Conservation (phyloP, 208 protist genomes). For the Trypanosomatidae sp. region DNA sequence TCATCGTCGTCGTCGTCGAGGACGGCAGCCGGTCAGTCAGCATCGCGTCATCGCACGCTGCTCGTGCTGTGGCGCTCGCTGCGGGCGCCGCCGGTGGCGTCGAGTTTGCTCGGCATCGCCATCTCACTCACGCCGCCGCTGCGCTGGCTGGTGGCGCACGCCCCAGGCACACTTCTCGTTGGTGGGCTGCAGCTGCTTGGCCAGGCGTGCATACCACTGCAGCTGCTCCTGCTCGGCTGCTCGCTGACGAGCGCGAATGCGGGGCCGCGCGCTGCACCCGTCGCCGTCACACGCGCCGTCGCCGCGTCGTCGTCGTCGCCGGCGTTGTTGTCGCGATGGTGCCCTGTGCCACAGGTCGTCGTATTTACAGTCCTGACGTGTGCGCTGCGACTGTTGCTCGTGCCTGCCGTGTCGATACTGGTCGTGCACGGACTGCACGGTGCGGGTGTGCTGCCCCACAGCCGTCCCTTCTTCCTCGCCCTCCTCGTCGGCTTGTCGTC, state of each 20-base stretch:
- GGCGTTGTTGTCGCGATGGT: background rate
- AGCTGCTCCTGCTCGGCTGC: slow-evolving; percentile 40
- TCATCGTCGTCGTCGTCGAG: no score
- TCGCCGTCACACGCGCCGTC: background rate
- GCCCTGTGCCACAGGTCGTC: slow-evolving; percentile 3
- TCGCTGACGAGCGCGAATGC: slow-evolving; percentile 24
- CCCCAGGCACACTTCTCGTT: slow-evolving; percentile 20
- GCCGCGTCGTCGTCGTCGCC: background rate
- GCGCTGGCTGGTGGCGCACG: slow-evolving; percentile 33
- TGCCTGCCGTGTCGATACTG: slow-evolving; percentile 35
- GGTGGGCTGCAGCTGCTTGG: slow-evolving; percentile 39
- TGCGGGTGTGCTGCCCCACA: slow-evolving; percentile 18
- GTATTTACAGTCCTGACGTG: slow-evolving; percentile 24
- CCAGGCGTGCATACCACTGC: slow-evolving; percentile 37
- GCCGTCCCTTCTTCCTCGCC: slow-evolving; percentile 36
- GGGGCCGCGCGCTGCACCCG: no score
- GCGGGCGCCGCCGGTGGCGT: slow-evolving; percentile 22
- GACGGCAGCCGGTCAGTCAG: no score
- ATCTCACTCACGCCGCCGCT: slow-evolving; percentile 52
- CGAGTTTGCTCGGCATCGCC: slow-evolving; percentile 28
- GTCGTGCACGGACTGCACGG: slow-evolving; percentile 32
- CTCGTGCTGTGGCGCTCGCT: slow-evolving; percentile 11
- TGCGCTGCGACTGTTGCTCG: slow-evolving; percentile 31
- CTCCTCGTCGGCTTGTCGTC: slow-evolving; percentile 47
- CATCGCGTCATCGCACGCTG: no score